Base-by-base conservation (phyloP, 257 asterid species). In the Eucommia ulmoides region DNA sequence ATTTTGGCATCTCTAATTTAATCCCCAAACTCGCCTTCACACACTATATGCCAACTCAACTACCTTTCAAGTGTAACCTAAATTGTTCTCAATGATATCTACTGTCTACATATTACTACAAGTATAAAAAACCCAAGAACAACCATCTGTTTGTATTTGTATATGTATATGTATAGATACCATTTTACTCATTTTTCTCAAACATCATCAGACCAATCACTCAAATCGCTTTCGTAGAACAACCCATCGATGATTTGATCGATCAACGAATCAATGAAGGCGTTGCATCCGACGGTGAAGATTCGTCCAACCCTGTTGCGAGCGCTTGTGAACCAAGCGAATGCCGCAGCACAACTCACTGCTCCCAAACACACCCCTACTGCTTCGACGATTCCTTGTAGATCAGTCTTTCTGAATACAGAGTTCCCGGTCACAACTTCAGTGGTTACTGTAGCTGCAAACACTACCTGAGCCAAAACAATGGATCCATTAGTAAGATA, bases 401-500 rank as follows among this genome's bases (percentile, higher is more conserved):
- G 18, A 51, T 88, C 97, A 74, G 74, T 47, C 74, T 88, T 88
- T 26, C 72, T 56, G 59, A 88, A 84, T 1, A 88, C 57, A 0
- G 97, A 84, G 64, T 75, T 84, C 15, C 97, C 97, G 0, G 95
- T 88, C 59, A 70, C 84, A 0, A 66, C 21, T 56, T 88, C 97
- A 70, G 65, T 26, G 18, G 82, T 63, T 2, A 88, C 55, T 15
- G 97, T 84, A 12, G 88, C 93, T 24, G 92, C 95, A 63, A 88
- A 88, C 38, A 84, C 86, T 29, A 88, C 64, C 97, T 88, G 18
- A 58, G 14, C 2, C 2, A 23, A 22, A 8, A 15, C 23, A n/a
- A 22, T 8, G 33, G 33, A 53, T 23, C 1, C 7, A 29, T 1
- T 29, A n/a, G 38, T 29, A 8, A 29, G 38, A 29, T 29, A 8